These are phyloP conservation scores for Cucurbita pepo DNA, from an alignment of 306 rosid species.

Conservation along the genomic window DNA sequence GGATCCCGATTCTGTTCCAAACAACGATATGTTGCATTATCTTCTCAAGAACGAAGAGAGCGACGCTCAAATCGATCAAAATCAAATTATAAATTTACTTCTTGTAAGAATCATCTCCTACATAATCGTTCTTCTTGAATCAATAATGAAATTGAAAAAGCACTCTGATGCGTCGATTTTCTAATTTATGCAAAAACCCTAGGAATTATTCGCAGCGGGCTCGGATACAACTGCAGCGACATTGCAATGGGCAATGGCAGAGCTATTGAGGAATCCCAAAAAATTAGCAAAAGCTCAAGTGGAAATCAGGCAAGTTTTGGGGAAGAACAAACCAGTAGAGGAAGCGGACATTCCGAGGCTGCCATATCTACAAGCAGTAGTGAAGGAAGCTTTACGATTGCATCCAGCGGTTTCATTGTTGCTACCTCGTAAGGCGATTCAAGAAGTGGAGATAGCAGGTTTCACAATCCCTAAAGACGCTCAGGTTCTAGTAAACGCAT, in stretches of 20 bases:
- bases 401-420: neutral
- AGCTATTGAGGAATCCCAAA: neutral
- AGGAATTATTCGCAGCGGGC: neutral
- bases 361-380: neutral
- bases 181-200: neutral
- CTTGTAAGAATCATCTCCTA: too few relatives aligned
- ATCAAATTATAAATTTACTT: neutral
- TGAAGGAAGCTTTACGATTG: neutral
- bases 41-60: neutral
- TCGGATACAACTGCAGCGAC: neutral
- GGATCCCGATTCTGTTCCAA: neutral
- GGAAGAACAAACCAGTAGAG: neutral
- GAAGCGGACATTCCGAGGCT: neutral
- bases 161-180: neutral
- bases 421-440: neutral
- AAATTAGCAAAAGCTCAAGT: neutral
- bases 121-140: neutral
- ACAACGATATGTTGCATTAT: conserved; percentile 1
- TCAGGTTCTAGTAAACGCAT: neutral
- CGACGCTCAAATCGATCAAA: neutral
- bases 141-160: neutral
- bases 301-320: neutral
- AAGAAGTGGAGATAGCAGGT: neutral
- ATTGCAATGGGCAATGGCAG: conserved; percentile 3
- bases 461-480: neutral